Evolutionary conservation across 441 rosid species (phyloP).

Genomic region (Gossypium gossypioides): DNA sequence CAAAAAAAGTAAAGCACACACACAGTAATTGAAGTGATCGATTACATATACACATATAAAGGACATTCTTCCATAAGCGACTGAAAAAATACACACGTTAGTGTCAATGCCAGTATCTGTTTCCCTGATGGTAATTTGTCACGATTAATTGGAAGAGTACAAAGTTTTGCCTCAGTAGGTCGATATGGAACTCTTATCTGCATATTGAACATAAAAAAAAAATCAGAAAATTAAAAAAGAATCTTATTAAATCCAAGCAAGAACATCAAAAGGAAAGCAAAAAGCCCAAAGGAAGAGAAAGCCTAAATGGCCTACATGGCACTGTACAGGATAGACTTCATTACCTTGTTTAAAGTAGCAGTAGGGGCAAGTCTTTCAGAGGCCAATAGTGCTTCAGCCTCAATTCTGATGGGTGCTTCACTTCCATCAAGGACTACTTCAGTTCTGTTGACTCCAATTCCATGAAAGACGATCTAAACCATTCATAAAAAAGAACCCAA

Average conservation of each 20-base stretch:
- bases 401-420: conserved; percentile 84
- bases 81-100: conserved; percentile 48
- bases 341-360: conserved; percentile 76
- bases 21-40: not conserved
- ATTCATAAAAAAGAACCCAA: conserved; percentile 7
- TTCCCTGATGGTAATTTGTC: conserved; percentile 91
- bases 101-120: conserved; percentile 75
- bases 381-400: conserved; percentile 66
- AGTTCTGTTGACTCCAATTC: conserved; percentile 63
- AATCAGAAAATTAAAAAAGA: not conserved
- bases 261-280: conserved; percentile 9
- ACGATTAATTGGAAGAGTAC: conserved; percentile 55
- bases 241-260: conserved; percentile 5
- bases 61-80: not conserved
- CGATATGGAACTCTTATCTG: conserved; percentile 82
- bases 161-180: conserved; percentile 71
- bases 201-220: conserved; percentile 15
- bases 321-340: not conserved
- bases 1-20: not conserved
- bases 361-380: conserved; percentile 66
- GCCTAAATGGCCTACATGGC: conserved; percentile 12
- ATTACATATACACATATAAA: not conserved
- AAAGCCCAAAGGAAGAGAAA: conserved; percentile 5
- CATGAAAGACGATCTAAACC: conserved; percentile 66
- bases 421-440: conserved; percentile 89